Base-by-base conservation (phyloP, 108 stramenopile genomes). In the Epithemia pelagica region DNA sequence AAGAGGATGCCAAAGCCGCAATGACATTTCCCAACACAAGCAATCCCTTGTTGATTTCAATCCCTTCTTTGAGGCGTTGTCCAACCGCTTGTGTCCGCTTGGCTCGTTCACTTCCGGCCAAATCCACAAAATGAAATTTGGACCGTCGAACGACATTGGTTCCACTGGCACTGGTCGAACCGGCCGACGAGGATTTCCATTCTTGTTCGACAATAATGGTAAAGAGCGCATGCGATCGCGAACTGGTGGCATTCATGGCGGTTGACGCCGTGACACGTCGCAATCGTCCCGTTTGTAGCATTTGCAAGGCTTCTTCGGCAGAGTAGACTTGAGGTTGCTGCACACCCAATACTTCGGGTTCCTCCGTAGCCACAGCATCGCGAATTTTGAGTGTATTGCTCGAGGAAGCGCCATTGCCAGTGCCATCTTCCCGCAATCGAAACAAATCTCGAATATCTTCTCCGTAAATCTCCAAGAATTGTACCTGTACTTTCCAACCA, bases 21-120 rank as follows among this genome's bases (percentile, higher is more conserved):
- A 99, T 98, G 52, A 96, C 96, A 69, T 99, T 97, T 15, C 97
- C 99, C 52, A 99, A 70, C 23, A 97, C 95, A 21, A 99, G 79
- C 58, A 99, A 64, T 0, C 93, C 91, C 58, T 97, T 87, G 67
- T 98, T 99, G 78, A 99, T 99, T 69, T 96, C 92, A 25, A 96
- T 96, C 0, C 97, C 98, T 70, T 99, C 98, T 57, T 82, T 90
- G 61, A 99, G 69, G 31, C 97, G 75, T 37, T 80, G 78, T 1
- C 97, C 98, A 26, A 72, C 65, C 2, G 88, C 84, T 65, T 83
- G 78, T 0, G 88, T 95, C 62, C 82, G 70, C 62, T 92, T 92
- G 57, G 77, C 81, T 58, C 95, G 69, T 75, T 98, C 97, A 25
- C 82, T 82, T 19, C 97, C 97, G 20, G 97, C 97, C 28, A 98